Evolutionary conservation across 2,329 filamentous ascomycete species (phyloP).

Genomic region (Ophiostoma quercus): DNA sequence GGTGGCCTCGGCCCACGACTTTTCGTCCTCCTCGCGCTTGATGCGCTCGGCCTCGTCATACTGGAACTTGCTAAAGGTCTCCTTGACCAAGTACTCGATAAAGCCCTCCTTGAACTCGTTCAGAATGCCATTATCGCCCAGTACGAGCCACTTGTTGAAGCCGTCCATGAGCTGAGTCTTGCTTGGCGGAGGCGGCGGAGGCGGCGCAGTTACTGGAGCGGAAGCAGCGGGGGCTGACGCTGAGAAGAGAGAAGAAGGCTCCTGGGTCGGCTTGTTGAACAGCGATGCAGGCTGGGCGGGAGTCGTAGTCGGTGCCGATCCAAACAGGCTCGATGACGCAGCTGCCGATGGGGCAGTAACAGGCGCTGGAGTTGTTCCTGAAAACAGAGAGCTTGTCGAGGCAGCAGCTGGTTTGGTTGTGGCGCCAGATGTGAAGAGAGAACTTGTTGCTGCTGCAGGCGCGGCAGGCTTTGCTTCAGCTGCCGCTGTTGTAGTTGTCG

Average conservation of each 20-base stretch:
- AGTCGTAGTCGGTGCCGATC: background rate
- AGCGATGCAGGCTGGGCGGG: background rate
- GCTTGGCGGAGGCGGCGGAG: conserved; percentile 16
- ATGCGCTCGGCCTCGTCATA: conserved; percentile 40
- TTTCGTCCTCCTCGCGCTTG: conserved; percentile 46
- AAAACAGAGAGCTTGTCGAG: background rate
- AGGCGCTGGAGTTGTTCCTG: background rate
- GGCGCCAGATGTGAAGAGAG: background rate
- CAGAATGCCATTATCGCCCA: conserved; percentile 50
- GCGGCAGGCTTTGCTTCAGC: background rate
- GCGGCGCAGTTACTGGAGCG: conserved; percentile 14
- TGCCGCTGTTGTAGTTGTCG: background rate
- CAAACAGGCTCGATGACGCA: background rate
- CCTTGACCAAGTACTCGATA: conserved; percentile 42
- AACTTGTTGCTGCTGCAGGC: background rate
- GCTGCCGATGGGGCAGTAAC: background rate
- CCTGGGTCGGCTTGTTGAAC: background rate
- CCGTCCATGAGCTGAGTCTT: conserved; percentile 43
- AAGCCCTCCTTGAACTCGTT: conserved; percentile 46
- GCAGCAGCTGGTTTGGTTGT: background rate
- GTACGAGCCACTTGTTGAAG: conserved; percentile 51
- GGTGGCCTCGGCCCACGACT: conserved; percentile 43
- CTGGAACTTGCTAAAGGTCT: conserved; percentile 40
- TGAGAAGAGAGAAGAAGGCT: background rate
- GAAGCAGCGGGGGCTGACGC: background rate